Base-by-base conservation (phyloP, 805 yeast species). In the Helenozyma rhizophorensis region DNA sequence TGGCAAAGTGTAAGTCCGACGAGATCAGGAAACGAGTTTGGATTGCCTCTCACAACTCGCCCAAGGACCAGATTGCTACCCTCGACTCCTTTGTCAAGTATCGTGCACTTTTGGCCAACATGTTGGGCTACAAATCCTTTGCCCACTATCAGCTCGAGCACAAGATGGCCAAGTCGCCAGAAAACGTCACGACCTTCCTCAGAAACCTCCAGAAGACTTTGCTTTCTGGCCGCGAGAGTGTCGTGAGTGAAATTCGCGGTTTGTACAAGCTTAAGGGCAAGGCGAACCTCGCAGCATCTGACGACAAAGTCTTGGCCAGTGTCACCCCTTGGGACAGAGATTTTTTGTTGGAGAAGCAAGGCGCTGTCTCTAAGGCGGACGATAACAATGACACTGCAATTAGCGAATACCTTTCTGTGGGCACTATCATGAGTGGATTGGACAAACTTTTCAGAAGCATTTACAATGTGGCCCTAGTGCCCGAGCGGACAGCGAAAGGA, bases 291-390 rank as follows among this genome's bases (percentile, higher is more conserved):
- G 15, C 24, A 4, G 24, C 45, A 6, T 19, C 34, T n/a, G 67
- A 61, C 36, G 61, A 59, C 12, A 69, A 70, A 14, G 58, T 77
- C 2, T 53, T 74, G 4, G 58, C 58, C 7, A 54, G 57, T 9
- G 68, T 88, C 21, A 73, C 77, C 39, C 96, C 96, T 1, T 93
- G 97, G 97, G 97, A 93, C 56, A 72, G 95, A 40, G 95, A 88
- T 42, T 89, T 73, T 38, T 43, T 73, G 16, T 46, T 64, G 22
- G 35, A 44, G 4, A 49, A 54, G 30, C 37, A 28, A 24, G 64
- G 28, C 43, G 57, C 66, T 14, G 50, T 61, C 15, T 58, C 57
- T 28, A 54, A 47, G 27, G 32, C 37, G 2, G 17, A 30, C 1
- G 70, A 67, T 25, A 74, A 72, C 36, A 8, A 17, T 8, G 19